Conservation (phyloP, 2,329 filamentous ascomycete genomes). For the Aspergillus sp. region DNA sequence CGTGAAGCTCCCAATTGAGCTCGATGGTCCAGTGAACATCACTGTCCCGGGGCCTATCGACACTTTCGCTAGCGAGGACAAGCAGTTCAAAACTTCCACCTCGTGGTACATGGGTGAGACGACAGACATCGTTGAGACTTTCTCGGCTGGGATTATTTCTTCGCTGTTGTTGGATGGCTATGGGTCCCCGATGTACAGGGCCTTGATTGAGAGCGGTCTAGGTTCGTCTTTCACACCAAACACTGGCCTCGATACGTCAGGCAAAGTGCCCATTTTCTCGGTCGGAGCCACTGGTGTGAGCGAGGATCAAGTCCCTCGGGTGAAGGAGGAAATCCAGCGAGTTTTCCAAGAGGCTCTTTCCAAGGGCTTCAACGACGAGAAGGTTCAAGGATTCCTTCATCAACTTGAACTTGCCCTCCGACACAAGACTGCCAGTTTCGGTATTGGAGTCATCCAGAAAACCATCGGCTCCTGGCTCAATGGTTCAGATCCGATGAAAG, state of each 20-base stretch:
- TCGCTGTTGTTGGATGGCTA: constrained; percentile 91
- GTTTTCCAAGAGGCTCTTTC: constrained; percentile 72
- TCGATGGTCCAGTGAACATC: constrained; percentile 71
- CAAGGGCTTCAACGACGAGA: constrained; percentile 83
- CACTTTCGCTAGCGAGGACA: constrained; percentile 80
- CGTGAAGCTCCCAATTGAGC: constrained; percentile 74
- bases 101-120: constrained; percentile 91
- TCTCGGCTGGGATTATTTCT: constrained; percentile 80
- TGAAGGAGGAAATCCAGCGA: constrained; percentile 74
- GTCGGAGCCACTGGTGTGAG: constrained; percentile 90
- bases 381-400: constrained; percentile 92
- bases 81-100: constrained; percentile 90
- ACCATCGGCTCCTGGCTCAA: constrained; percentile 95
- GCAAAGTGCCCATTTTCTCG: constrained; percentile 80
- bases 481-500: constrained; percentile 88
- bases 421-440: constrained; percentile 95
- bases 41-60: constrained; percentile 81
- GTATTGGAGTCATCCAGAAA: constrained; percentile 85
- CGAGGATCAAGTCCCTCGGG: constrained; percentile 74
- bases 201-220: constrained; percentile 84
- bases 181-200: constrained; percentile 88
- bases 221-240: constrained; percentile 95
- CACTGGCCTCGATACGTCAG: constrained; percentile 83
- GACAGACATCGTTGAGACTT: constrained; percentile 81
- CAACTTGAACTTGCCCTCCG: constrained; percentile 91